Percentiles rank a stretch among this genome's conserved stretches.
phyloP scores from a whole-genome alignment of 139 green algal genomes.

The Chlorella ohadii region DNA sequence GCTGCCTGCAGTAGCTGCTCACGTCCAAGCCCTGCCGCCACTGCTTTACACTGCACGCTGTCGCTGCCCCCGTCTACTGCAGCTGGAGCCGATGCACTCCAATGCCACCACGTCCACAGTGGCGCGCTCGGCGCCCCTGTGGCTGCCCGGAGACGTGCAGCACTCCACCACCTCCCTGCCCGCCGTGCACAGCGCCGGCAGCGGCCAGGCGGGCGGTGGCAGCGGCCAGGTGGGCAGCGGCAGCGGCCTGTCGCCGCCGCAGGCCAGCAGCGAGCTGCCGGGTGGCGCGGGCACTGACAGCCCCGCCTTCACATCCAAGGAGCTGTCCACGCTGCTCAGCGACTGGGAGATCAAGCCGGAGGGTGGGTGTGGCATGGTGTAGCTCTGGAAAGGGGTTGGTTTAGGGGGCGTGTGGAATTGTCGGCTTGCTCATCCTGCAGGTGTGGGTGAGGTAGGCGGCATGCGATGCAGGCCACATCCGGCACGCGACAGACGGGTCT shows the following conservation, averaged over 20 bases:
- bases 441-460: too few relatives aligned
- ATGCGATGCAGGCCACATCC: too few relatives aligned
- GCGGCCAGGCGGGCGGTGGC: too few relatives aligned
- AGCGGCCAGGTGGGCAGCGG: not conserved
- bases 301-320: not conserved
- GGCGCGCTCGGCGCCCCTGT: not conserved
- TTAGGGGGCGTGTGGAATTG: too few relatives aligned
- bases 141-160: not conserved
- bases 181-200: not conserved
- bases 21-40: too few relatives aligned
- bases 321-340: conserved; percentile 15
- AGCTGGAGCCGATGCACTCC: not conserved
- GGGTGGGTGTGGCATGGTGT: not conserved
- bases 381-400: too few relatives aligned
- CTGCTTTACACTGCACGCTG: too few relatives aligned
- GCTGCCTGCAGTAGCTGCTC: too few relatives aligned
- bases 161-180: not conserved
- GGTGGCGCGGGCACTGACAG: not conserved
- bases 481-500: too few relatives aligned
- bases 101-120: not conserved
- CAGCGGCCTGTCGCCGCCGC: too few relatives aligned
- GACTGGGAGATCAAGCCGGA: conserved; percentile 31
- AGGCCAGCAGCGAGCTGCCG: not conserved
- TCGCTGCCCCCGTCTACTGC: not conserved
- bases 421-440: too few relatives aligned